Evolutionary conservation across 2,329 filamentous ascomycete species (phyloP).

Genomic region (Calonectria honghensis): DNA sequence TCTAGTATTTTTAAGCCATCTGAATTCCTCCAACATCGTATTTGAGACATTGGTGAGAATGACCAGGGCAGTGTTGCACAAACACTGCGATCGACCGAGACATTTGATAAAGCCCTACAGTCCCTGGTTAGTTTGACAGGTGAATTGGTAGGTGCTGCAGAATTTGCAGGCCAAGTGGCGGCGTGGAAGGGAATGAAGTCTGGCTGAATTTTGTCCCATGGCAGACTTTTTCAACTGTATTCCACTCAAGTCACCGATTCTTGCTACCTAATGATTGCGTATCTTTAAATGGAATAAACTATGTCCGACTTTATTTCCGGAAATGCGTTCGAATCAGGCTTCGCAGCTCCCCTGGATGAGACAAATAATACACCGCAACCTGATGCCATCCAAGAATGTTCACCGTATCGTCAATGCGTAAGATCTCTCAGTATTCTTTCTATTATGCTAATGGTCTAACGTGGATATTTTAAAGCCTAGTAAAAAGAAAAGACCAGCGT

Average conservation of each 20-base stretch:
- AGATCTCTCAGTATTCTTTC: neutral
- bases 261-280: neutral
- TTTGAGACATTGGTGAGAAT: neutral
- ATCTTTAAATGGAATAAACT: neutral
- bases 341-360: neutral
- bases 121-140: neutral
- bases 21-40: neutral
- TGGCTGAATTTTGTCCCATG: neutral
- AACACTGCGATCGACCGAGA: neutral
- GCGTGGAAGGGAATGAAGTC: neutral
- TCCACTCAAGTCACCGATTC: neutral
- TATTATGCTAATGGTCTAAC: neutral
- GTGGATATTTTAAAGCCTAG: neutral
- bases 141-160: neutral
- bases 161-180: neutral
- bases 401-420: neutral
- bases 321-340: neutral
- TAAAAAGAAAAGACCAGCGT: neutral
- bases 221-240: neutral
- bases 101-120: too few species aligned
- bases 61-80: neutral
- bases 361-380: neutral
- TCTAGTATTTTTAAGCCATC: neutral
- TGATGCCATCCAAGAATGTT: neutral
- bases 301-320: neutral